Evolutionary conservation across 352 stramenopile species (phyloP), one percentile per base, ranked within the genome.

Genomic region (Phytophthora ohioensis): DNA sequence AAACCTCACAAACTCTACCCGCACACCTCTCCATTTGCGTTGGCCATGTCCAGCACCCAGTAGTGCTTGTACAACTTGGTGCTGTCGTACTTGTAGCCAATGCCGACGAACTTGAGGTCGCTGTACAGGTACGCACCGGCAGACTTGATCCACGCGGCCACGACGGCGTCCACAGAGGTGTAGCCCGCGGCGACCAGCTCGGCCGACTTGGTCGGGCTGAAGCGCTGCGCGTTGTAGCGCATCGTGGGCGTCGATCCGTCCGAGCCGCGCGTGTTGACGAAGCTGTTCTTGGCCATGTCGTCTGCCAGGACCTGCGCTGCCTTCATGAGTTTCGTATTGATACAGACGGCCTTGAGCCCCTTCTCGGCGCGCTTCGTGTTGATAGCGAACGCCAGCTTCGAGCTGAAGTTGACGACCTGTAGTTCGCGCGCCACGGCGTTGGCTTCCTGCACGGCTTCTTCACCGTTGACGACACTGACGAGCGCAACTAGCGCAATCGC

Each of bases 161-260:
- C 78, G 13, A 84, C 76, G 10, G 52, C 48, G 13, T 78, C 56
- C 31, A 77, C 73, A 4, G 66, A 56, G 13, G 43, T 61, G 34
- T 84, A 71, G 3, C 80, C 80, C 3, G 69, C 78, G 2, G 73
- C 80, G 2, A 85, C 74, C 46, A 81, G 61, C 56, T 88, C 80
- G 8, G 67, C 64, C 8, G 63, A 67, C 17, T 30, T 49, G 5
- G 36, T 21, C 0, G 63, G 62, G 11, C 60, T 49, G 49, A 82
- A 71, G 12, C 56, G 35, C n/a, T 79, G 61, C 30, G 49, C 48
- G 4, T 52, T 30, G 41, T 75, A 71, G 55, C 79, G 79, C 10
- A 49, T 43, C 43, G 53, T 65, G 4, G 75, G 54, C 4, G 64
- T 75, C 31, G 77, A 78, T 30, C 75, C 75, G 60, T 82, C 57